Evolutionary conservation across 305 asterid species (phyloP), one percentile per base, ranked within the genome.

Genomic region (Fraxinus ornus): DNA sequence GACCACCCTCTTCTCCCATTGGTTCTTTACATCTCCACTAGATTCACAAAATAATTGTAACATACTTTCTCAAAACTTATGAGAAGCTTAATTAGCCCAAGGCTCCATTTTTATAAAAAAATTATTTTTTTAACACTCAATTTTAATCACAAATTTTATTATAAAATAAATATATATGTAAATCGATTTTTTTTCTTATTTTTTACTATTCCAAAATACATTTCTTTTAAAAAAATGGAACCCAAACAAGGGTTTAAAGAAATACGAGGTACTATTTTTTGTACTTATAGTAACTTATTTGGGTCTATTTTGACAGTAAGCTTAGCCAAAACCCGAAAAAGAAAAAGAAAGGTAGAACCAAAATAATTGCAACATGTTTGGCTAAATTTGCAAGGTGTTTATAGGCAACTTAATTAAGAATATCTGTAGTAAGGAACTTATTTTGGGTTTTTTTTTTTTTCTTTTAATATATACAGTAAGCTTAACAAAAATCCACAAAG

Each of bases 1-100:
- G 85, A 85, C 87, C 83, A 57, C 77, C 12, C 86, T 76, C 81
- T 72, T 82, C 13, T 62, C 85, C 68, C 75, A 87, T 86, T 89
- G 90, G 91, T 80, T 77, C 84, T 76, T 76, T 44, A 32, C 80
- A 71, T 66, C 60, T 80, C 85, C 85, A 87, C 83, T 84, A 84
- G 86, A 87, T 84, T 86, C 39, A n/a, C 44, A 7, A 30, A 28
- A 36, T 62, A 70, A 44, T 44, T 12, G 55, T 44, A 10, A 10
- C 17, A 2, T 9, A 41, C 41, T 41, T 3, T 44, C n/a, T 44
- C 1, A 44, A 44, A 44, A 44, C 55, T 44, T 44, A 12, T 12
- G 55, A 44, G 17, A 13, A 12, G 15, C 5, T 44, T 44, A 44
- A 44, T 44, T 44, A 7, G 44, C 44, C 9, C 41, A 36, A 36